Conservation (phyloP, 225 moss, liverwort and hornwort genomes). For the Physcomitrellopsis africana region DNA sequence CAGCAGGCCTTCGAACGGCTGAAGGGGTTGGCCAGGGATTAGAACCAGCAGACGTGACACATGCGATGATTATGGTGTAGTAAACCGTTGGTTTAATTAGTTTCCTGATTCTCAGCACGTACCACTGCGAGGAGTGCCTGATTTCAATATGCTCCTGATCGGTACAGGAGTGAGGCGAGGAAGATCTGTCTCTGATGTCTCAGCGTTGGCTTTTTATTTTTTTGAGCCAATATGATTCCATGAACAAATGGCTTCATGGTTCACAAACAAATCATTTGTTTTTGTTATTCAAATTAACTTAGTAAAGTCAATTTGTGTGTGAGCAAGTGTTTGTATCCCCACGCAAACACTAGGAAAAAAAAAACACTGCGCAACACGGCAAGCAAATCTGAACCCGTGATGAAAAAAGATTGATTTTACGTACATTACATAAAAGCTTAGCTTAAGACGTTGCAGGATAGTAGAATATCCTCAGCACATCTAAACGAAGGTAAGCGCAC, state of each 20-base stretch:
- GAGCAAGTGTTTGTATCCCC: neutral
- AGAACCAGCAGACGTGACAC: neutral
- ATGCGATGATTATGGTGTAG: too few species aligned
- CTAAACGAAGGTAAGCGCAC: neutral
- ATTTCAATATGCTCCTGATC: too few species aligned
- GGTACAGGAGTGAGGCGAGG: too few species aligned
- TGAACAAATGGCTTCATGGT: too few species aligned
- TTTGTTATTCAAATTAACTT: too few species aligned
- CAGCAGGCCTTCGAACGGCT: constrained; percentile 69
- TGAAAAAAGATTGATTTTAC: neutral
- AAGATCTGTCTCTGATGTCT: too few species aligned
- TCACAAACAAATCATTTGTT: too few species aligned
- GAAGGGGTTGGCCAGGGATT: constrained; percentile 61
- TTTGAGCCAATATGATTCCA: too few species aligned
- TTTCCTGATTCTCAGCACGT: too few species aligned
- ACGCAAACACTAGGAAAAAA: neutral
- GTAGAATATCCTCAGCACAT: constrained; percentile 1
- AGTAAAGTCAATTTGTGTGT: neutral
- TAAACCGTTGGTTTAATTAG: too few species aligned
- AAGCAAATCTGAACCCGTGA: neutral
- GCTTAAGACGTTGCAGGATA: neutral
- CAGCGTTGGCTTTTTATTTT: too few species aligned
- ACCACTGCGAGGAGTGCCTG: too few species aligned
- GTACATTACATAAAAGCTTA: constrained; percentile 5
- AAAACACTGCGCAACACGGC: neutral